Percentiles rank a stretch among this genome's conserved stretches.
These are phyloP conservation scores for Tetraselmis striata DNA, from an alignment of 139 green algal genomes.

Conservation along the genomic window DNA sequence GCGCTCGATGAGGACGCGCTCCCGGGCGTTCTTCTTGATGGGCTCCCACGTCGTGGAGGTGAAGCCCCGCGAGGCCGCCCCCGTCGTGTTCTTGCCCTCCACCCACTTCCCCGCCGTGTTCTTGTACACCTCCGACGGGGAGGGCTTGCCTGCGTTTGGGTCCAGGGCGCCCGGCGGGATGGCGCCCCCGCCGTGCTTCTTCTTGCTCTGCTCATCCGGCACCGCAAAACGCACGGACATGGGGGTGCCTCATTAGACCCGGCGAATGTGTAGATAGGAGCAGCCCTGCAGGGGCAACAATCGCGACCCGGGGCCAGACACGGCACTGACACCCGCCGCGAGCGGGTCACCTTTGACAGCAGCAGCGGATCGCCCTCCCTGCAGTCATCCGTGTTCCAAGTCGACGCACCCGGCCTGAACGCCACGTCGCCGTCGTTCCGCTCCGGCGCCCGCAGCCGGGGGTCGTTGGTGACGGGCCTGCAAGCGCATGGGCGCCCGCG, in stretches of 20 bases:
- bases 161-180: background rate
- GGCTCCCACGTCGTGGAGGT: constrained; percentile 68
- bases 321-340: too few species aligned
- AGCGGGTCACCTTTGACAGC: background rate
- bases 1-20: constrained; percentile 50
- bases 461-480: background rate
- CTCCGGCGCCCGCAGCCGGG: constrained; percentile 38
- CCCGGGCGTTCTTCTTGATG: constrained; percentile 45
- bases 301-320: too few species aligned
- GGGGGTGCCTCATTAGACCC: too few species aligned
- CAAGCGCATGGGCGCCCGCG: background rate
- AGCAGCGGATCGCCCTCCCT: background rate
- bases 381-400: constrained; percentile 81
- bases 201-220: constrained; percentile 15
- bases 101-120: constrained; percentile 11
- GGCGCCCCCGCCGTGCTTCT: background rate
- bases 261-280: too few species aligned
- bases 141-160: constrained; percentile 13
- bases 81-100: constrained; percentile 17
- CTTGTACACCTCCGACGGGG: constrained; percentile 27
- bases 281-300: too few species aligned
- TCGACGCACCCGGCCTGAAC: constrained; percentile 79
- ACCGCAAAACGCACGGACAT: too few species aligned
- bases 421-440: constrained; percentile 6
- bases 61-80: constrained; percentile 60